Evolutionary conservation across 495 filamentous ascomycete species (phyloP).

Genomic region (Filosporella fistucella): DNA sequence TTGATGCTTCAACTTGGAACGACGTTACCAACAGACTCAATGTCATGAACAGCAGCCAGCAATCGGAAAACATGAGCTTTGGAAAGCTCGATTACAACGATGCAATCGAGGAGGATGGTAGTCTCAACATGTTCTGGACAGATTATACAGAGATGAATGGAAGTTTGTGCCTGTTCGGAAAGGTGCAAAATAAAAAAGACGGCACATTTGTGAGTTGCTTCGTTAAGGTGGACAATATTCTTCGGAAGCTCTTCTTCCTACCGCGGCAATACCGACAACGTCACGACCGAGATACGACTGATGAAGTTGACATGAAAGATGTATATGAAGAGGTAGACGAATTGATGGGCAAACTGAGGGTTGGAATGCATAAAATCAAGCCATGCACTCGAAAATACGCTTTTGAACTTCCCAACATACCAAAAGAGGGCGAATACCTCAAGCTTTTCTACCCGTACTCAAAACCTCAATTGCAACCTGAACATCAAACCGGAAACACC

Average conservation of each 20-base stretch:
- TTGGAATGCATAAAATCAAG: slow-evolving; percentile 91
- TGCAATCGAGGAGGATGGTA: slow-evolving; percentile 86
- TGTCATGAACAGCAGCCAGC: slow-evolving; percentile 62
- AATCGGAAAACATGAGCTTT: slow-evolving; percentile 54
- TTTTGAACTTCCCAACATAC: slow-evolving; percentile 84
- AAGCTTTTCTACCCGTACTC: slow-evolving; percentile 88
- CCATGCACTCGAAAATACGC: slow-evolving; percentile 86
- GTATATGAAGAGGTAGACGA: slow-evolving; percentile 84
- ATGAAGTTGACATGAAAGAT: slow-evolving; percentile 83
- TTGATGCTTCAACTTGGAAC: slow-evolving; percentile 89
- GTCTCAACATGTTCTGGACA: slow-evolving; percentile 91
- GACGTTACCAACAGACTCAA: slow-evolving; percentile 82
- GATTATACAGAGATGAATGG: slow-evolving; percentile 95
- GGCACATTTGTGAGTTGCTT: slow-evolving; percentile 83
- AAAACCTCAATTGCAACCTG: slow-evolving; percentile 54
- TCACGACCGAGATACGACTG: slow-evolving; percentile 62
- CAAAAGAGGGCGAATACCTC: slow-evolving; percentile 84
- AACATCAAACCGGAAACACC: slow-evolving; percentile 75
- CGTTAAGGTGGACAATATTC: slow-evolving; percentile 91
- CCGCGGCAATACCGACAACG: slow-evolving; percentile 62
- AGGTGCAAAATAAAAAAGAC: slow-evolving; percentile 86
- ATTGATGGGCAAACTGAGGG: slow-evolving; percentile 77
- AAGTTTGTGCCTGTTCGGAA: slow-evolving; percentile 89
- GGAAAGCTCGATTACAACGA: slow-evolving; percentile 79
- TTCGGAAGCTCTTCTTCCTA: slow-evolving; percentile 89